Base-by-base conservation (phyloP, 495 filamentous ascomycete genomes). In the Trichoderma reesei region DNA sequence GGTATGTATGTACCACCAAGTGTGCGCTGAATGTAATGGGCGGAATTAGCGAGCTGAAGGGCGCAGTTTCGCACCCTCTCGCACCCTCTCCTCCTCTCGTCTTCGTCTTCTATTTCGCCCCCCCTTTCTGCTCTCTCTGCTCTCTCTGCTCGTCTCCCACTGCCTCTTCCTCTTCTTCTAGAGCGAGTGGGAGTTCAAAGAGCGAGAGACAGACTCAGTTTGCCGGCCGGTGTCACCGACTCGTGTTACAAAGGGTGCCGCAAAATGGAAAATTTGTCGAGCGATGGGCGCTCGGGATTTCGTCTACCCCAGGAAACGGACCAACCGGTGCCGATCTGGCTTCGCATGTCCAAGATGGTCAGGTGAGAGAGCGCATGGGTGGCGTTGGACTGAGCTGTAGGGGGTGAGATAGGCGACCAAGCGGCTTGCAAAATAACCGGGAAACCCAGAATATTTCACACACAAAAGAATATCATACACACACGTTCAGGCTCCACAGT, bases 351-450 rank as follows among this genome's bases (percentile, higher is more conserved):
- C 33, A 34, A 33, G 7, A 26, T 56, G 51, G 31, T 56, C 51
- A 56, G 51, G 51, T 56, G 51, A 56, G 51, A 56, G 51, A 33
- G 51, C 10, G 51, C 51, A 56, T 33, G 51, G 48, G 51, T 56
- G 51, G 51, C 51, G 51, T 56, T 36, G 26, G 26, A 26, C 26
- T 26, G 26, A 26, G 26, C 26, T 26, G 26, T 26, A 26, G 26
- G 26, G 26, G 26, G 26, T 26, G 26, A 26, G 26, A 26, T 26
- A 26, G 26, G 26, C 26, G n/a, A n/a, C n/a, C 26, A 26, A 26
- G 26, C 26, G 26, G 26, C 1, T 26, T 26, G 26, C 26, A 26
- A 26, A 26, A 26, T 26, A 26, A 26, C 26, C 26, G 26, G 26
- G 26, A 26, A 26, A 26, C 0, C 1, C 26, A 26, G 1, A 26